phyloP scores from a whole-genome alignment of 495 filamentous ascomycete genomes.

The Hyaloscypha hepaticicola region DNA sequence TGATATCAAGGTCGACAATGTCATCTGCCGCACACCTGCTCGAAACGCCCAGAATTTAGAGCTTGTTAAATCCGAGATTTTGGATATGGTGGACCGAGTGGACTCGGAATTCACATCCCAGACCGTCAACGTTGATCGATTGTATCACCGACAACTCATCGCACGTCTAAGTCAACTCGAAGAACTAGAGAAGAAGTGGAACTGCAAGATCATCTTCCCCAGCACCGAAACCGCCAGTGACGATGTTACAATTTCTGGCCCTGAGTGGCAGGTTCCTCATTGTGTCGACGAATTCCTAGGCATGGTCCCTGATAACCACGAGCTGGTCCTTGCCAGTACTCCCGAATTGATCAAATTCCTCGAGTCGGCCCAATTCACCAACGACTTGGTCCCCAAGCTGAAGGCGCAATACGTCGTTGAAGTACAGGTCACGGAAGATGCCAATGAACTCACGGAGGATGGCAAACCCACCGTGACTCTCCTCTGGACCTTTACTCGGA shows the following conservation, averaged over 20 bases:
- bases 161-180: constrained; percentile 84
- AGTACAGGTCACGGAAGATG: constrained; percentile 61
- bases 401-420: constrained; percentile 90
- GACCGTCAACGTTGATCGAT: constrained; percentile 85
- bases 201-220: constrained; percentile 96
- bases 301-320: constrained; percentile 95
- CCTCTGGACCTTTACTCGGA: constrained; percentile 79
- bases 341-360: constrained; percentile 74
- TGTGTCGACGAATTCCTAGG: constrained; percentile 94
- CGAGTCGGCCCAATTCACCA: constrained; percentile 70
- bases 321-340: constrained; percentile 77
- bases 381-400: constrained; percentile 77
- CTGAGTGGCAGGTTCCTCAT: constrained; percentile 94
- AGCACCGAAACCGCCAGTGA: constrained; percentile 97
- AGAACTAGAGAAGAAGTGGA: constrained; percentile 95
- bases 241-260: constrained; percentile 89
- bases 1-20: constrained; percentile 97
- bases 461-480: constrained; percentile 51
- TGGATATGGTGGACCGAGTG: constrained; percentile 98
- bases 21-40: constrained; percentile 95
- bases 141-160: constrained; percentile 93
- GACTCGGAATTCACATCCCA: constrained; percentile 96
- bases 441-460: constrained; percentile 53
- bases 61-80: constrained; percentile 96
- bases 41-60: constrained; percentile 96